Base-by-base conservation (phyloP, 805 yeast species). In the Kuraishia hungarica region DNA sequence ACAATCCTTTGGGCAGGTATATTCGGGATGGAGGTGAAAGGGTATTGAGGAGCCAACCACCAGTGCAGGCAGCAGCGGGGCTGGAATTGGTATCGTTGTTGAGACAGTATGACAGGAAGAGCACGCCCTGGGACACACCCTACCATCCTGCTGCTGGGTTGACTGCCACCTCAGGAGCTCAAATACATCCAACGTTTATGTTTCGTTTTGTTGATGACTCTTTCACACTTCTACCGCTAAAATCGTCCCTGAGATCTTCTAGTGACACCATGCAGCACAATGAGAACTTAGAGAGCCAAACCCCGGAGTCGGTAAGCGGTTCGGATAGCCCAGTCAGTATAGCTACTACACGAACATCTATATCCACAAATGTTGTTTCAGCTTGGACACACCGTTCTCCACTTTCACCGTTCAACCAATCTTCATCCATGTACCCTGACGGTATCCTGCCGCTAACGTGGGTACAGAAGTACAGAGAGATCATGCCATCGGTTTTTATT, bases 381-480 rank as follows among this genome's bases (percentile, higher is more conserved):
- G n/a, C 43, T 3, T 15, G 4, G n/a, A 35, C 49, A 13, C 24
- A 13, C 24, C 5, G 22, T 19, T 70, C 77, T 1, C 60, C 65
- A 10, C 51, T 72, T 7, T 80, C 84, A 0, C 84, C 85, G 1
- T 67, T 72, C 51, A 71, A 74, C 52, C 68, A 70, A n/a, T 67
- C 67, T 2, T 70, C 79, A 0, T 61, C 64, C 0, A 55, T 74
- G 29, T 74, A 64, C 58, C 78, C 80, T 1, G 67, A 73, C 39
- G 74, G 76, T 0, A 59, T 81, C 1, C 61, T 81, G 29, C 71
- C 78, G 1, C 59, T 63, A 0, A 68, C 77, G 24, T 84, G 89
- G 89, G 56, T 82, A 15, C 71, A 73, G 39, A 83, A 81, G 61
- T 80, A 83, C 60, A 67, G 69, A 26, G 68, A 72, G n/a, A 55